phyloP scores from a whole-genome alignment of 306 rosid genomes.

The Ziziphus jujuba region DNA sequence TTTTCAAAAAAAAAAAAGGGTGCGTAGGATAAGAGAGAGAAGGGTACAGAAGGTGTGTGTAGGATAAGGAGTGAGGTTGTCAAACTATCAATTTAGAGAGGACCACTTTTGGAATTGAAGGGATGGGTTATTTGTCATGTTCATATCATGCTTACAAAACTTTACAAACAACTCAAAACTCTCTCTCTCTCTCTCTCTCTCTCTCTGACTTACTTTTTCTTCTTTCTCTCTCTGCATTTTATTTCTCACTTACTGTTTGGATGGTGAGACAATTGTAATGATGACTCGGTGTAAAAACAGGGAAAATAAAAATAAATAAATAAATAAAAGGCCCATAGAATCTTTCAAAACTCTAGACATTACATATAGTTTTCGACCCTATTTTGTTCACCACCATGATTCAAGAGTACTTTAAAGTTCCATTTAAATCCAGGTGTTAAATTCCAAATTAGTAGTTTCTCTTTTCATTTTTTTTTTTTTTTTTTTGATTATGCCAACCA shows the following conservation, averaged over 20 bases:
- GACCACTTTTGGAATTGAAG: constrained; percentile 77
- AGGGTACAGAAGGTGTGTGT: constrained; percentile 44
- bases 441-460: no score
- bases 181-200: constrained; percentile 5
- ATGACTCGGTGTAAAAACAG: constrained; percentile 36
- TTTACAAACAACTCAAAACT: constrained; percentile 9
- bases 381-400: constrained; percentile 33
- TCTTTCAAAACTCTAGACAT: constrained; percentile 32
- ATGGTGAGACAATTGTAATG: constrained; percentile 40
- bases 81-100: constrained; percentile 66
- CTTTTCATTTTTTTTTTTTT: no score
- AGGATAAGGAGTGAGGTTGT: constrained; percentile 61
- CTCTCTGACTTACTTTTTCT: constrained; percentile 9
- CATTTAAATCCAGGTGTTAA: no score
- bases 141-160: constrained; percentile 33
- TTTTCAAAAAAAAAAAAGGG: constrained; percentile 15
- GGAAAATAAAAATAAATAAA: constrained; percentile 1
- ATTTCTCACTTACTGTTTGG: constrained; percentile 16
- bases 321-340: constrained; percentile 34
- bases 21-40: constrained; percentile 62
- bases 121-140: constrained; percentile 76
- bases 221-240: not conserved
- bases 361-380: no score
- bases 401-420: no score
- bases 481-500: no score